phyloP scores from a whole-genome alignment of 2,329 filamentous ascomycete genomes.

The Aspergillus aculeatus region DNA sequence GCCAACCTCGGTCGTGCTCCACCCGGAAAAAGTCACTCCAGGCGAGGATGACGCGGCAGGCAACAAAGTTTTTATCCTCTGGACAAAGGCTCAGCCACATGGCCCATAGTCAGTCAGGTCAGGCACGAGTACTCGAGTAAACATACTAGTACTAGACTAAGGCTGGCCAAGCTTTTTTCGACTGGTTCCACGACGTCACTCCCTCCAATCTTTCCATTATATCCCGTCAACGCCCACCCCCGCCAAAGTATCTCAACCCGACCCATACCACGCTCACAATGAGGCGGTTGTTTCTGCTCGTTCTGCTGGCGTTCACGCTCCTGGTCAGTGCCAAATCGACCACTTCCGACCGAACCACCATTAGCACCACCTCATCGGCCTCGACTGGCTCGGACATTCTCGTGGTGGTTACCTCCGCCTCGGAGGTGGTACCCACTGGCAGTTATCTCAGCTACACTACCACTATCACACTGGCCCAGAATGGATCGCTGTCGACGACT shows the following conservation, averaged over 20 bases:
- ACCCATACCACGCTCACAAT: neutral
- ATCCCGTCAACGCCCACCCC: neutral
- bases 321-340: neutral
- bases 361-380: neutral
- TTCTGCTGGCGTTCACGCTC: neutral
- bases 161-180: neutral
- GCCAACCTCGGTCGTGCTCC: neutral
- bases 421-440: slow-evolving; percentile 35
- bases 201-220: neutral
- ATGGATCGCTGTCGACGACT: neutral
- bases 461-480: slow-evolving; percentile 30
- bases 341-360: neutral
- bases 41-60: neutral
- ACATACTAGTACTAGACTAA: neutral
- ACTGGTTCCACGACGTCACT: neutral
- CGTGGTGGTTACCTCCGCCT: neutral
- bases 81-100: neutral
- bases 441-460: slow-evolving; percentile 39
- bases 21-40: neutral
- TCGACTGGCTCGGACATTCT: neutral
- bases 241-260: neutral
- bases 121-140: too few relatives aligned
- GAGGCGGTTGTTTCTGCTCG: neutral
- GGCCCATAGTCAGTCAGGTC: too few relatives aligned
- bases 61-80: neutral